Evolutionary conservation across 306 rosid species (phyloP).

Genomic region (Ceratonia siliqua): DNA sequence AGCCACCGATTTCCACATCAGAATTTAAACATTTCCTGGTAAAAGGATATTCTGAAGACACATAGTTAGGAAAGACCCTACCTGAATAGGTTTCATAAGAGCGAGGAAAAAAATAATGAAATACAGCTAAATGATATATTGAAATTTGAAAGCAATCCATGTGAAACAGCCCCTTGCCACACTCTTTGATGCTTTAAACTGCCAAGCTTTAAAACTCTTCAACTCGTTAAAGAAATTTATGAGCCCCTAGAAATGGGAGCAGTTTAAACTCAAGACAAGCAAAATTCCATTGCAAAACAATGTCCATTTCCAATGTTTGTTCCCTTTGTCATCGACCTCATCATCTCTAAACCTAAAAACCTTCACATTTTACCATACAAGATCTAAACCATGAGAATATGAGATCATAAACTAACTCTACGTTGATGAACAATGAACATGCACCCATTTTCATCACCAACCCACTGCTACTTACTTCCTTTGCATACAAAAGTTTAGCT

Average conservation of each 20-base stretch:
- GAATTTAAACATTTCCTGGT: too few species aligned
- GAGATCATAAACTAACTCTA: neutral
- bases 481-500: constrained; percentile 1
- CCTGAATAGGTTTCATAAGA: too few species aligned
- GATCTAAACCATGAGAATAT: neutral
- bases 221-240: neutral
- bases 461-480: neutral
- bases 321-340: neutral
- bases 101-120: too few species aligned
- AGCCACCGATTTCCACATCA: neutral
- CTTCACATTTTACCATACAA: too few species aligned
- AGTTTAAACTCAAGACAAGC: neutral
- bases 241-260: neutral
- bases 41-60: too few species aligned
- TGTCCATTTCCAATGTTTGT: neutral
- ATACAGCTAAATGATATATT: too few species aligned
- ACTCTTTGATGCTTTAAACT: neutral
- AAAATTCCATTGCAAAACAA: neutral
- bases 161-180: neutral
- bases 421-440: too few species aligned
- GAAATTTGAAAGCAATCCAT: neutral
- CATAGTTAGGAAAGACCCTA: too few species aligned
- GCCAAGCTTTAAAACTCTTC: neutral
- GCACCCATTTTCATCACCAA: neutral
- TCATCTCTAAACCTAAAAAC: too few species aligned